Evolutionary conservation across 177 flowering plant genomes (phyloP).

Genomic region (Vitis hybrid): DNA sequence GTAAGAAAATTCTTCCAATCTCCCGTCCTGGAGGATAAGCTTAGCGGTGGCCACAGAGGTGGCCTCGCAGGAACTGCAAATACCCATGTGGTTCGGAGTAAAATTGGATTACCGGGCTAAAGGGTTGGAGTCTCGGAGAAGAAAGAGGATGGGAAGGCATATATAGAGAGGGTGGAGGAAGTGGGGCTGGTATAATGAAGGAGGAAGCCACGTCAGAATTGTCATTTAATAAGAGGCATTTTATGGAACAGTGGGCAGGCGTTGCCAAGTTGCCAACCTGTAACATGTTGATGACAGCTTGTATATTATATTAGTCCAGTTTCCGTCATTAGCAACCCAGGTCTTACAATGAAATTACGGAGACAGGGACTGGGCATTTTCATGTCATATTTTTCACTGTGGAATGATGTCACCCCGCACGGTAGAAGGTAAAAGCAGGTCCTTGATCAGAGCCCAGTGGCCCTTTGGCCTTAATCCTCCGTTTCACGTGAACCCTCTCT

Average conservation of each 20-base stretch:
- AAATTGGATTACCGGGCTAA: background rate
- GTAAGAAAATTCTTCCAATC: constrained; percentile 33
- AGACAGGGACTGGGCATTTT: constrained; percentile 4
- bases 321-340: background rate
- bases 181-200: background rate
- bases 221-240: constrained; percentile 8
- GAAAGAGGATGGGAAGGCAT: background rate
- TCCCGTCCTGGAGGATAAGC: constrained; percentile 34
- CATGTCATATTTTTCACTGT: background rate
- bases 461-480: no score
- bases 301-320: background rate
- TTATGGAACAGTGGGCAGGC: constrained; percentile 14
- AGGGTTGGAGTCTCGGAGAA: background rate
- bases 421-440: no score
- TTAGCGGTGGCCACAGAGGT: constrained; percentile 19
- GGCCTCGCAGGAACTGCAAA: constrained; percentile 18
- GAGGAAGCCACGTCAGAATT: constrained; percentile 15
- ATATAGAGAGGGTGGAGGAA: background rate
- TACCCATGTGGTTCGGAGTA: constrained; percentile 13
- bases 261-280: constrained; percentile 37
- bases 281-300: constrained; percentile 27
- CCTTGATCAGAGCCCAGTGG: no score
- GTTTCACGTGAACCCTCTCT: no score
- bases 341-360: constrained; percentile 6
- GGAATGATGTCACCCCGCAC: background rate